Evolutionary conservation across 345 rosid genomes (phyloP).

Genomic region (Camelina neglecta): DNA sequence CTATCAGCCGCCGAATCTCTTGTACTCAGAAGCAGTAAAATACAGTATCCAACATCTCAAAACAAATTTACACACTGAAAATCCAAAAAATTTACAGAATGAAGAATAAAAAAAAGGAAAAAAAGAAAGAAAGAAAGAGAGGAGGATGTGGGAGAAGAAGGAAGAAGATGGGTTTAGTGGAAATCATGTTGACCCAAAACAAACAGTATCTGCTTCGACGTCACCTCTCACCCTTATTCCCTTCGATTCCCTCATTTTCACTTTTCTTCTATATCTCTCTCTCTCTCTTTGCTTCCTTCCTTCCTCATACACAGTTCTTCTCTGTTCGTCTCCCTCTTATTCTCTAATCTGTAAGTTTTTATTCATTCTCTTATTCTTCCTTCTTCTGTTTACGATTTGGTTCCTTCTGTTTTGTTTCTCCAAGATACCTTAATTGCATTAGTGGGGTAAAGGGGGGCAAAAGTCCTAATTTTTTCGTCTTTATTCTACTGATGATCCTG

Average conservation of each 20-base stretch:
- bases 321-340: constrained; percentile 17
- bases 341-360: constrained; percentile 27
- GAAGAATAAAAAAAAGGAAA: not conserved
- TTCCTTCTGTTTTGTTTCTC: not conserved
- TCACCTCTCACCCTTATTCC: constrained; percentile 42
- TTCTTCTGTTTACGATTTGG: not conserved
- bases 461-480: not conserved
- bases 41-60: no score
- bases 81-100: constrained; percentile 4
- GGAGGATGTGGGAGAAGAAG: not conserved
- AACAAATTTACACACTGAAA: no score
- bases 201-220: constrained; percentile 46
- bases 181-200: constrained; percentile 59
- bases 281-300: not conserved
- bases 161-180: constrained; percentile 46
- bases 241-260: not conserved
- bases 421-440: not conserved
- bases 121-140: constrained; percentile 21
- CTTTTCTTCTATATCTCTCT: constrained; percentile 19
- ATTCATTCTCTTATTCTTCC: not conserved
- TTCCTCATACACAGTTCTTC: not conserved
- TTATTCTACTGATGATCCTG: not conserved
- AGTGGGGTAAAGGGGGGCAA: not conserved
- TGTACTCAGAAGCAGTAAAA: no score
- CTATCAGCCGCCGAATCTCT: no score